A percentile compares a stretch with the other conserved stretches of the same genome.
These are phyloP conservation scores for Sphenostylis stenocarpa DNA, from an alignment of 306 rosid genomes.

Conservation along the genomic window DNA sequence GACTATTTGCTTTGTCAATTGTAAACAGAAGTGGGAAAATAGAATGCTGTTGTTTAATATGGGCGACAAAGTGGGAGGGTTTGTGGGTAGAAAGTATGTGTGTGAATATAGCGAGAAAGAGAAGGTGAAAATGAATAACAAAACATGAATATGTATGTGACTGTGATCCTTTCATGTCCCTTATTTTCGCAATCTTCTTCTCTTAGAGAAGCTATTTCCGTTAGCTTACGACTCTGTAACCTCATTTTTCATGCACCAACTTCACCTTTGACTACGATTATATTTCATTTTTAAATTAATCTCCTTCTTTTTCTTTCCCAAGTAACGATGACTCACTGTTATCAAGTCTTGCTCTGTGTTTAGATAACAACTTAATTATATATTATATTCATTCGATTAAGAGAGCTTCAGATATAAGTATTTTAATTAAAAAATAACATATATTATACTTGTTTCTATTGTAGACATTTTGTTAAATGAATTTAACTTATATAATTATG, in stretches of 20 bases:
- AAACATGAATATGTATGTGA: not conserved
- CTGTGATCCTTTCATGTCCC: not conserved
- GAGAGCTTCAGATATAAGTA: too few relatives aligned
- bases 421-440: too few relatives aligned
- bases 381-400: too few relatives aligned
- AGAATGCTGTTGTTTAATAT: not conserved
- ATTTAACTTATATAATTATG: too few relatives aligned
- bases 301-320: too few relatives aligned
- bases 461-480: too few relatives aligned
- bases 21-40: not conserved
- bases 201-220: not conserved
- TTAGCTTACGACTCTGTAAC: slow-evolving; percentile 31
- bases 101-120: not conserved
- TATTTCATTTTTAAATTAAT: not conserved
- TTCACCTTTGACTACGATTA: not conserved
- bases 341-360: too few relatives aligned
- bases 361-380: too few relatives aligned
- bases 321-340: too few relatives aligned
- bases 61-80: slow-evolving; percentile 35
- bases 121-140: not conserved
- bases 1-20: not conserved
- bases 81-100: slow-evolving; percentile 26
- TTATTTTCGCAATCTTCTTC: slow-evolving; percentile 32
- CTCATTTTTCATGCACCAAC: not conserved
- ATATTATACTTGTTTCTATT: too few relatives aligned